phyloP scores from a whole-genome alignment of 352 stramenopile species.

The Globisporangium perplexum region DNA sequence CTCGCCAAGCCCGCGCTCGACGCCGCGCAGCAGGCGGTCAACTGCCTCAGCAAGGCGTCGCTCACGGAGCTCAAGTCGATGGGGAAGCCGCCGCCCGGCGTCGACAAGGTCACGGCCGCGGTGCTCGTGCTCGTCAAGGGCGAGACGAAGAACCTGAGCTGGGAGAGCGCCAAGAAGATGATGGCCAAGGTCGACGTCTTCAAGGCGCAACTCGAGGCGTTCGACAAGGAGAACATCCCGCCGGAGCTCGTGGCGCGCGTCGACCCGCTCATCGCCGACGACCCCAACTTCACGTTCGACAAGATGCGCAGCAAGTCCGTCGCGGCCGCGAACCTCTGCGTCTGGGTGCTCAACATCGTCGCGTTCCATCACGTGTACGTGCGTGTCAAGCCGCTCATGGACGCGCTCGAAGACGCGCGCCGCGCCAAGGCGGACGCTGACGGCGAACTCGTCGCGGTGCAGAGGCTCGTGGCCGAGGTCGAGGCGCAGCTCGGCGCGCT shows the following conservation, averaged over 20 bases:
- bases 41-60: slow-evolving; percentile 87
- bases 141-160: slow-evolving; percentile 92
- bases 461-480: slow-evolving; percentile 79
- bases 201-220: slow-evolving; percentile 87
- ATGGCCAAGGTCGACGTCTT: slow-evolving; percentile 94
- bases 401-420: slow-evolving; percentile 81
- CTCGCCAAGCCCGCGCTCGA: slow-evolving; percentile 82
- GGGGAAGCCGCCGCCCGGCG: slow-evolving; percentile 78
- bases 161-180: slow-evolving; percentile 95
- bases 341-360: slow-evolving; percentile 94
- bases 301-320: slow-evolving; percentile 93
- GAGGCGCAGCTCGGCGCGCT: slow-evolving; percentile 73
- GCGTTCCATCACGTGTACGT: slow-evolving; percentile 91
- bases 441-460: slow-evolving; percentile 68
- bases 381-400: slow-evolving; percentile 94
- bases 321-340: slow-evolving; percentile 88
- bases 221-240: slow-evolving; percentile 91
- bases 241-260: slow-evolving; percentile 81
- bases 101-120: slow-evolving; percentile 88
- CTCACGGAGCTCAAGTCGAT: slow-evolving; percentile 88
- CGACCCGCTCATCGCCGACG: slow-evolving; percentile 77
- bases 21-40: slow-evolving; percentile 80
- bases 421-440: slow-evolving; percentile 75
- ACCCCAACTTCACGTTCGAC: slow-evolving; percentile 91
- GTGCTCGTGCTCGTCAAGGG: slow-evolving; percentile 92